These are phyloP conservation scores for Pestalotiopsis sp. DNA, from an alignment of 2,329 filamentous ascomycete genomes.

Conservation along the genomic window DNA sequence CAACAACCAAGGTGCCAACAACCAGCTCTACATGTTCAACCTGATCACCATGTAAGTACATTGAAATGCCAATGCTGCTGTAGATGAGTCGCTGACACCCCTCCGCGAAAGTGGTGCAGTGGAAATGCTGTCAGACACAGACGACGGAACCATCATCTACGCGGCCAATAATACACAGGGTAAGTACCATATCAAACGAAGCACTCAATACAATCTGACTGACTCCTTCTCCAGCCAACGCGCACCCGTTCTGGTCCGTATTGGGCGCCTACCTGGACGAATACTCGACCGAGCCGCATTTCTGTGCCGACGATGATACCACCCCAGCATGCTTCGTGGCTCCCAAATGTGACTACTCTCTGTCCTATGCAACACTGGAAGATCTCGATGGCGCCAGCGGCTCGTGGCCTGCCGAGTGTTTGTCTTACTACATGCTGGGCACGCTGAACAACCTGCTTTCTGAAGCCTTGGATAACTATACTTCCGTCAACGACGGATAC, in stretches of 20 bases:
- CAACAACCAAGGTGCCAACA: not conserved
- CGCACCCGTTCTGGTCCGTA: not conserved
- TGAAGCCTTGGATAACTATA: not conserved
- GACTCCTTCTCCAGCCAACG: not conserved
- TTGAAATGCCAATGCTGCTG: no score
- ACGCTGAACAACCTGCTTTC: not conserved
- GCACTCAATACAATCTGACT: no score
- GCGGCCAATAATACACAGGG: not conserved
- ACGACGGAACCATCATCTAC: not conserved
- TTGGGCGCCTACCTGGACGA: not conserved
- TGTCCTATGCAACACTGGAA: not conserved
- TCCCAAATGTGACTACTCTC: not conserved
- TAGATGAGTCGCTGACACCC: no score
- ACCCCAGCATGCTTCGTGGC: not conserved
- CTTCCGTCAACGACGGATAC: not conserved
- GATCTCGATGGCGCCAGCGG: not conserved
- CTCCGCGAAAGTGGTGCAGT: not conserved
- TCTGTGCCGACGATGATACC: not conserved
- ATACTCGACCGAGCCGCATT: not conserved
- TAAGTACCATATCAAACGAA: not conserved
- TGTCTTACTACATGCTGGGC: not conserved
- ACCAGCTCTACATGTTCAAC: not conserved
- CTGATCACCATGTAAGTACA: not conserved
- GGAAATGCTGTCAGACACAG: not conserved
- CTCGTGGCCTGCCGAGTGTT: not conserved